Base-by-base conservation (phyloP, 768 basidiomycete species). In the Agaricus sinodeliciosus region DNA sequence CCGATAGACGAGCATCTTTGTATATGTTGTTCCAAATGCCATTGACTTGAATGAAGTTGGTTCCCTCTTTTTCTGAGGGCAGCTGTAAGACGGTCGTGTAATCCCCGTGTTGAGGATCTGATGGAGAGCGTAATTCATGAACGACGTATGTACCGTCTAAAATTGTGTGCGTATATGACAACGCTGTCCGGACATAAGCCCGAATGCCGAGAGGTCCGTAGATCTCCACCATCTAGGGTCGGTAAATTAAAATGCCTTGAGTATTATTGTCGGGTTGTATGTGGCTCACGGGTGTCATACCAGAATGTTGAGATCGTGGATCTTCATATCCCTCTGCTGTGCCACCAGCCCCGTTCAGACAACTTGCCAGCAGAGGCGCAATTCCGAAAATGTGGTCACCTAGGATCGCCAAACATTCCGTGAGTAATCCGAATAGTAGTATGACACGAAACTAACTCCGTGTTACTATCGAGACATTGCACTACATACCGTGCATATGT, bases 171-270 rank as follows among this genome's bases (percentile, higher is more conserved):
- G 90, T 88, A 61, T 83, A 84, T 19, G 67, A 64, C 46, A 94
- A 74, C 27, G 81, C 78, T 43, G 70, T 76, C 41, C 91, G 85
- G 55, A 94, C 71, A 62, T 90, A 92, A 22, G 85, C 82, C 19
- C 92, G 83, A 1, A 88, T 89, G 16, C 92, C 91, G 6, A 82
- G 67, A 9, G 90, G 92, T 5, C 92, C 92, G 59, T 92, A 94
- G 48, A 94, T 89, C 64, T 94, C 87, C 2, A 93, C 57, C 15
- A 77, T 76, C 87, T 89, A 42, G 22, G 16, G 25, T 43, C 22
- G 46, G 7, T 11, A 47, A 16, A 39, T 36, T 12, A 16, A 18
- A 9, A 26, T 16, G 18, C 7, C 31, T 5, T 31, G 27, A 27
- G 13, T 42, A 34, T 41, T 19, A 34, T 42, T 42, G 18, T 2